A percentile compares a stretch with the other conserved stretches of the same genome.
Evolutionary conservation across 1,284 basidiomycete genomes (phyloP).

Genomic region (Prillingera fragicola): DNA sequence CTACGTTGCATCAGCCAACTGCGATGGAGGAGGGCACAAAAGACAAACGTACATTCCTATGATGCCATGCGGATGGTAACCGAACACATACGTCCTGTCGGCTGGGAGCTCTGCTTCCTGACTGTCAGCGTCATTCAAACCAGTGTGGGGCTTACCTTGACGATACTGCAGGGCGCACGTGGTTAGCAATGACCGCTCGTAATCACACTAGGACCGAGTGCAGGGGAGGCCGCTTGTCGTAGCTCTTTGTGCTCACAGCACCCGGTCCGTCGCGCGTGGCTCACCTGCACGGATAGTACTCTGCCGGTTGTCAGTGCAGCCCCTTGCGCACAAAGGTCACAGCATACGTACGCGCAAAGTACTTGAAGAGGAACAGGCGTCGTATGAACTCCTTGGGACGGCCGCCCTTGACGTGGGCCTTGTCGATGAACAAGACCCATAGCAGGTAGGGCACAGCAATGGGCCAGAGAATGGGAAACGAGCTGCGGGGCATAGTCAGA

Average conservation of each 20-base stretch:
- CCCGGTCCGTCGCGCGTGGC: conserved; percentile 7
- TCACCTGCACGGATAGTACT: conserved; percentile 71
- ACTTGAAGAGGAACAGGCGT: conserved; percentile 63
- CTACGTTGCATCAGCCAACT: conserved; percentile 46
- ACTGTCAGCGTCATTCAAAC: background rate
- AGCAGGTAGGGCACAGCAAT: conserved; percentile 71
- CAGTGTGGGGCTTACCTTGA: conserved; percentile 19
- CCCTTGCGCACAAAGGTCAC: background rate
- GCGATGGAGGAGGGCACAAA: background rate
- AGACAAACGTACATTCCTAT: conserved; percentile 73
- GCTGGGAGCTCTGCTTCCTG: conserved; percentile 83
- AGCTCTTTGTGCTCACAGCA: too few species aligned
- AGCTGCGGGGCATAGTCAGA: conserved; percentile 53
- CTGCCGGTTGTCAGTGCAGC: conserved; percentile 56
- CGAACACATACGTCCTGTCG: conserved; percentile 90
- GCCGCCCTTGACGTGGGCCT: conserved; percentile 71
- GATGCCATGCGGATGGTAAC: conserved; percentile 93
- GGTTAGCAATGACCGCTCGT: too few species aligned
- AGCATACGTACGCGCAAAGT: conserved; percentile 37
- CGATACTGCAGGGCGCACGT: too few species aligned
- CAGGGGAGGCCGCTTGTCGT: too few species aligned
- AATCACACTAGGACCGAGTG: too few species aligned
- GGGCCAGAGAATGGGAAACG: conserved; percentile 84
- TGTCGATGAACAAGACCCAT: conserved; percentile 71
- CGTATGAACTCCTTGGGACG: conserved; percentile 73